Evolutionary conservation across 352 stramenopile species (phyloP), one percentile per base, ranked within the genome.

Genomic region (Phytophthora capsici): DNA sequence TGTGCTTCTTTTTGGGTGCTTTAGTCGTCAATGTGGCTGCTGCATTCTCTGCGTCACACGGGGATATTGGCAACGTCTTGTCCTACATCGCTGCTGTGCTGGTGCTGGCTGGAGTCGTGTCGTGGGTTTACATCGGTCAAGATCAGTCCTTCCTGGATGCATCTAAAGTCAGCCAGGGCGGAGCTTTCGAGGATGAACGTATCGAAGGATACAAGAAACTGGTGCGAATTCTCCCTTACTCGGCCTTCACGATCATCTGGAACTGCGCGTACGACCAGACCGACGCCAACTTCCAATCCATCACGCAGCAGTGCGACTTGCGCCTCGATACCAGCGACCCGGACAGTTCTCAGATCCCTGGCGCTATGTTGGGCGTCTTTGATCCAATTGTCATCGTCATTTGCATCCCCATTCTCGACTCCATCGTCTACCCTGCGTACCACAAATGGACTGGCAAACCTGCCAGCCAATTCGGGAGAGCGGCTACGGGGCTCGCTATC

Each of bases 271-370:
- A 91, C 54, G 79, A 91, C 66, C 82, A 91, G 66, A 82, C 25
- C 25, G 25, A 28, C 25, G 25, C 25, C 25, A 28, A 28, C 25
- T 28, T 28, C 25, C 25, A 28, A 67, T 74, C 77, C 8, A 89
- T 91, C 64, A 83, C 79, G 6, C 82, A 91, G 59, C 82, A 91
- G 63, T 82, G 70, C 32, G 82, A 91, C 54, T 47, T 88, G 50
- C 82, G 82, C 50, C 74, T 82, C 22, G 71, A 69, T 57, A 65
- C 49, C 6, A 73, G 55, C 48, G 71, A 72, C 36, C 61, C 64
- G 3, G 57, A 86, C 54, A 76, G 71, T 48, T 74, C 45, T 6
- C 81, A 88, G 61, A 74, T 88, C 36, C 75, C 81, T 17, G 81
- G 81, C 9, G 74, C 81, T 23, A 82, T 80, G 55, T 62, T 90